Percentiles rank a stretch among this genome's conserved stretches.
Conservation (phyloP, 148 eudicot genomes). For the Rhododendron henanense region DNA sequence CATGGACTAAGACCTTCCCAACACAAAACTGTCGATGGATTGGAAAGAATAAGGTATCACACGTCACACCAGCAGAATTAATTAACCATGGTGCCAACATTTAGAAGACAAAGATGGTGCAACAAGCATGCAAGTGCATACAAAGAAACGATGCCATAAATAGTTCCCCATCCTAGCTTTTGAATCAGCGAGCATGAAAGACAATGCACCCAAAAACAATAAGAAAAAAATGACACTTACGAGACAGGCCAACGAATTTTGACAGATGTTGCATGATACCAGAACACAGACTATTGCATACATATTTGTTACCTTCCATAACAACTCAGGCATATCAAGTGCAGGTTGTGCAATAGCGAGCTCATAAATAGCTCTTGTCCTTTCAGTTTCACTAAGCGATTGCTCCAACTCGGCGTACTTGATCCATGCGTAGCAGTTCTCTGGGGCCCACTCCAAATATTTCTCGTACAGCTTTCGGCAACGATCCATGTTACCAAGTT, state of each 20-base stretch:
- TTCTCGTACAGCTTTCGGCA: constrained; percentile 87
- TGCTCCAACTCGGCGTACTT: constrained; percentile 86
- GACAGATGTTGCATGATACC: neutral
- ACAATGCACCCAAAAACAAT: neutral
- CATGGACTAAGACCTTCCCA: neutral
- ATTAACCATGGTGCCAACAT: neutral
- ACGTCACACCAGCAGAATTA: neutral
- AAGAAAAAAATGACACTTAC: neutral
- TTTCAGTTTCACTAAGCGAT: constrained; percentile 79
- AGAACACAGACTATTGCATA: neutral
- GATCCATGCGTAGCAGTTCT: constrained; percentile 91
- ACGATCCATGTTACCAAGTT: constrained; percentile 80
- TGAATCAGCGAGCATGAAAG: neutral
- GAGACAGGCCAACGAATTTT: neutral
- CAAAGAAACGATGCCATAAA: neutral
- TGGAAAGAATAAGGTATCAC: neutral
- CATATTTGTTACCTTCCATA: constrained; percentile 73
- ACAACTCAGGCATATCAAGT: constrained; percentile 83
- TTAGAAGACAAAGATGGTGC: neutral
- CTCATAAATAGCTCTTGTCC: constrained; percentile 86
- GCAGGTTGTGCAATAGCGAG: constrained; percentile 95
- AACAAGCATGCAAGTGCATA: neutral
- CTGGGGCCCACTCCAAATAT: constrained; percentile 92
- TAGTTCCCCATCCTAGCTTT: neutral
- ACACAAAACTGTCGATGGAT: neutral